phyloP scores from a whole-genome alignment of 306 rosid species.

The Calophaca sinica region DNA sequence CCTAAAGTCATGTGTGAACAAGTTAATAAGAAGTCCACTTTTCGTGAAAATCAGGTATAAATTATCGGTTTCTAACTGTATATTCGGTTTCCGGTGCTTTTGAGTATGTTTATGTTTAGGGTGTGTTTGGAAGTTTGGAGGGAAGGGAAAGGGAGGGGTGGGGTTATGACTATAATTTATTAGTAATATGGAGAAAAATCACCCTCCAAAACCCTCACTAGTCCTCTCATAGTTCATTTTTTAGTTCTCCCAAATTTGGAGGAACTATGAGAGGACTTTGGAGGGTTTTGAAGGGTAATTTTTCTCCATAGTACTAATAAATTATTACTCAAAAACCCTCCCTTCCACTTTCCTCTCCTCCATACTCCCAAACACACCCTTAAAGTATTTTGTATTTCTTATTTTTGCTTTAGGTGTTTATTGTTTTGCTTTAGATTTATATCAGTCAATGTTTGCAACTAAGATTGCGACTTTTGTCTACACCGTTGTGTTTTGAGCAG shows the following conservation, averaged over 20 bases:
- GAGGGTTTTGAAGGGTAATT: too few species aligned
- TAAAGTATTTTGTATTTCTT: background rate
- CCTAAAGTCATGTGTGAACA: constrained; percentile 88
- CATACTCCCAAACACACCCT: too few species aligned
- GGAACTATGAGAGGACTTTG: too few species aligned
- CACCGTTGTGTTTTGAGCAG: constrained; percentile 54
- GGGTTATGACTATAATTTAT: too few species aligned
- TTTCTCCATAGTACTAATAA: too few species aligned
- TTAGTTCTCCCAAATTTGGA: too few species aligned
- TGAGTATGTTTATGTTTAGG: background rate
- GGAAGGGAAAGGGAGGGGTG: too few species aligned
- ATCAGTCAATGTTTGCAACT: background rate
- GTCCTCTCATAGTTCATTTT: too few species aligned
- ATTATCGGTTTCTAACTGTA: background rate
- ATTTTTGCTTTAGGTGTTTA: background rate
- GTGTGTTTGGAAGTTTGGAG: background rate
- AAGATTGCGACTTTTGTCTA: constrained; percentile 7
- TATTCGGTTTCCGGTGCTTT: background rate
- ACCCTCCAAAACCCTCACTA: too few species aligned
- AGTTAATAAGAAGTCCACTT: constrained; percentile 66
- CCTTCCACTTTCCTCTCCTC: too few species aligned
- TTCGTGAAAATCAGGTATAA: constrained; percentile 77
- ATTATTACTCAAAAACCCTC: too few species aligned
- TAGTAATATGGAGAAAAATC: too few species aligned
- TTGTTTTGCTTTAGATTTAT: constrained; percentile 12